Base-by-base conservation (phyloP, 2,329 filamentous ascomycete genomes). In the Graphium sp. region DNA sequence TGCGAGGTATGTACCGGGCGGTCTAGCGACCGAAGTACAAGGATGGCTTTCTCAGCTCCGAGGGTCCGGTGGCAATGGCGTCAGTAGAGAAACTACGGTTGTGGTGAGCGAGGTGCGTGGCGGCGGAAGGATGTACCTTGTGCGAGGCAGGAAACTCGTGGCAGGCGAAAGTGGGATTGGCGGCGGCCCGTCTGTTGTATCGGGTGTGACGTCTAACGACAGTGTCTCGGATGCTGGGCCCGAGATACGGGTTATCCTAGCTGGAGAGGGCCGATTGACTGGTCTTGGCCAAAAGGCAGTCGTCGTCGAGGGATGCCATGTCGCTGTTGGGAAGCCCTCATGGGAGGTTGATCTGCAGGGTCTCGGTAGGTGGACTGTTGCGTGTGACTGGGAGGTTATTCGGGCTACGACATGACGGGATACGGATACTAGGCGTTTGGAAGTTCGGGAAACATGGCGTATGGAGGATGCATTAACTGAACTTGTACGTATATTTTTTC, bases 31-130 rank as follows among this genome's bases (percentile, higher is more conserved):
- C 3, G 47, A 47, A 29, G 39, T 58, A 4, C 54, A 58, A 33
- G 45, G 46, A 9, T 53, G 52, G 51, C 41, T 58, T 7, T 54
- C 54, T 1, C 51, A 56, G 13, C 44, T 55, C 19, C 27, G 28
- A 18, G 30, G 24, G 7, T 24, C 25, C 16, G 9, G 19, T 7
- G 13, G 8, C 9, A n/a, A n/a, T n/a, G n/a, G n/a, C n/a, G n/a
- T n/a, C n/a, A n/a, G n/a, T n/a, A n/a, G n/a, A n/a, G 30, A 32
- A 26, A 22, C 6, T 8, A 22, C 19, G 10, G 15, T 10, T 12
- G 15, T 18, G 22, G 18, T 32, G 12, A 11, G 14, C n/a, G 30
- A 32, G 25, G 20, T 32, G 6, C 23, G 7, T n/a, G 25, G 24
- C n/a, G 30, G 17, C 6, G 30, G 30, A 6, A 25, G 24, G 16